Evolutionary conservation across 257 asterid species (phyloP).

Genomic region (Penstemon eatonii): DNA sequence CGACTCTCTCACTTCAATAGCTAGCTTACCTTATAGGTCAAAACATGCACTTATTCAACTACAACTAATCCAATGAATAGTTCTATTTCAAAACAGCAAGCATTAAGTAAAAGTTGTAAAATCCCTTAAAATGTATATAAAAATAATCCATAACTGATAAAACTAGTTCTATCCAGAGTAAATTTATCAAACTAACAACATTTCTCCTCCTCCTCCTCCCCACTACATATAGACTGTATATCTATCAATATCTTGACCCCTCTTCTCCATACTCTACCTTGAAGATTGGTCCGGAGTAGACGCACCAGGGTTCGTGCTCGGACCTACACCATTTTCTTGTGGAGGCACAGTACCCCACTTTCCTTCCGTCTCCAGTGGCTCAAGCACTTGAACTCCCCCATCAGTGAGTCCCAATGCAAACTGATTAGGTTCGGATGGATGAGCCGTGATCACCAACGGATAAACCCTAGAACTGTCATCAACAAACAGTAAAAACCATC

Average conservation of each 20-base stretch:
- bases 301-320: slow-evolving; percentile 29
- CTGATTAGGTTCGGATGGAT: slow-evolving; percentile 61
- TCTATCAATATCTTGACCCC: slow-evolving; percentile 27
- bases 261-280: slow-evolving; percentile 18
- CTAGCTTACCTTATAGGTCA: too few species aligned
- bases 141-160: neutral
- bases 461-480: slow-evolving; percentile 44
- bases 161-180: slow-evolving; percentile 12
- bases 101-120: neutral
- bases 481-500: neutral
- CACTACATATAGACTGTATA: neutral
- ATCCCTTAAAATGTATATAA: neutral
- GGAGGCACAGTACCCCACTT: slow-evolving; percentile 56
- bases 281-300: slow-evolving; percentile 39
- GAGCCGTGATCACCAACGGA: slow-evolving; percentile 58
- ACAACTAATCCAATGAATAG: too few species aligned
- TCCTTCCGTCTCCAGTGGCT: slow-evolving; percentile 57
- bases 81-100: neutral
- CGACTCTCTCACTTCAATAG: too few species aligned
- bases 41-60: too few species aligned
- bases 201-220: slow-evolving; percentile 13
- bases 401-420: slow-evolving; percentile 66
- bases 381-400: slow-evolving; percentile 66
- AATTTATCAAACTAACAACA: slow-evolving; percentile 11
- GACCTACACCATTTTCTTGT: slow-evolving; percentile 40